A percentile compares a stretch with the other conserved stretches of the same genome.
These are phyloP conservation scores for Microcyclosporella mali DNA, from an alignment of 2,329 filamentous ascomycete species.

Conservation along the genomic window DNA sequence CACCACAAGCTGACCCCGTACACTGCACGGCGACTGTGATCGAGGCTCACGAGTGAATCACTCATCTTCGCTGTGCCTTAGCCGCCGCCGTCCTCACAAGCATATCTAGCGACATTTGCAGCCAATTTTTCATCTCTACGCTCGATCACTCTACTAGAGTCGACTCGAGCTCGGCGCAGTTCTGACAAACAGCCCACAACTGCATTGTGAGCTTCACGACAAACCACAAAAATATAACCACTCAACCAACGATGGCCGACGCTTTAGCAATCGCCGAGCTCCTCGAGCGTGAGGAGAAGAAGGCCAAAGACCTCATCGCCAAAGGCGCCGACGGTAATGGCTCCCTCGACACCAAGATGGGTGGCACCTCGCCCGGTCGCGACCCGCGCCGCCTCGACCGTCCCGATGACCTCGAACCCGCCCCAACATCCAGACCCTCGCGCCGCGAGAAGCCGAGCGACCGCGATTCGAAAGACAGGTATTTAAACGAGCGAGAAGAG, in stretches of 20 bases:
- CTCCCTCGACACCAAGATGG: neutral
- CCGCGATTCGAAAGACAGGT: constrained; percentile 19
- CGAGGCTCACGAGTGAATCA: too few species aligned
- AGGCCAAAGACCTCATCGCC: constrained; percentile 16
- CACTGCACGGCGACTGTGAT: too few species aligned
- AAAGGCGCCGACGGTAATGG: neutral
- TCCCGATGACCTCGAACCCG: constrained; percentile 2
- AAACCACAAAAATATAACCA: constrained; percentile 5
- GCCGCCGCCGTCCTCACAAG: too few species aligned
- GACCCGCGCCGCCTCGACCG: constrained; percentile 14
- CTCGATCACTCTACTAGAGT: too few species aligned
- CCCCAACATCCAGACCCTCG: neutral
- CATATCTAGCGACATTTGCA: too few species aligned
- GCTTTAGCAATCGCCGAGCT: constrained; percentile 22
- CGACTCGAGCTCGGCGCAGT: too few species aligned
- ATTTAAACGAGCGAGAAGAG: constrained; percentile 30
- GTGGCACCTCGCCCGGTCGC: constrained; percentile 2
- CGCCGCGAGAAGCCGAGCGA: constrained; percentile 3
- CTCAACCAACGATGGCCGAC: constrained; percentile 4
- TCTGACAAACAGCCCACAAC: too few species aligned
- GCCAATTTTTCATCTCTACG: too few species aligned
- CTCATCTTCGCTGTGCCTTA: too few species aligned
- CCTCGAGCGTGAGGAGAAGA: constrained; percentile 26
- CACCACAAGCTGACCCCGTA: too few species aligned
- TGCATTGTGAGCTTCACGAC: constrained; percentile 13